Evolutionary conservation across 257 asterid genomes (phyloP).

Genomic region (Solanum virginianum): DNA sequence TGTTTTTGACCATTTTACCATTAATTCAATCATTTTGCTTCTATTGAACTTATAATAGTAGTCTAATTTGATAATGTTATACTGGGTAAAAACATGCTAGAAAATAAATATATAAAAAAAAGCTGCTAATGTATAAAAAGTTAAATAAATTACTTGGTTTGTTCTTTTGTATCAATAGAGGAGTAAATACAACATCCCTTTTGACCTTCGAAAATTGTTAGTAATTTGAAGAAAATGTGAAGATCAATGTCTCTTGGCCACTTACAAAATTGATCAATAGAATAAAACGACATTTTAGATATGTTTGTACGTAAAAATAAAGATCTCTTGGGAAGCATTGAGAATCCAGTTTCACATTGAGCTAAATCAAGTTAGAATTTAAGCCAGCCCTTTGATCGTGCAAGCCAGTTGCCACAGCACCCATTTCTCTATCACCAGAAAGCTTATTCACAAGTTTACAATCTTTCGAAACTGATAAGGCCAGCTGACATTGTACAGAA

Average conservation of each 20-base stretch:
- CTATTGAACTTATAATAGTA: not conserved
- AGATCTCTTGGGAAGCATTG: not conserved
- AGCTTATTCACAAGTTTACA: slow-evolving; percentile 44
- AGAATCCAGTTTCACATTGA: not conserved
- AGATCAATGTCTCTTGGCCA: not conserved
- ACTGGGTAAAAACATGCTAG: not conserved
- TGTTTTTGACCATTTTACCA: not conserved
- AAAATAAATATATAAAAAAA: not conserved
- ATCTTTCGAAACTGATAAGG: slow-evolving; percentile 73
- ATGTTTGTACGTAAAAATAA: not conserved
- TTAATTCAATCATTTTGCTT: not conserved
- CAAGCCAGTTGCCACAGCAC: slow-evolving; percentile 65
- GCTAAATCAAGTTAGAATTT: not conserved
- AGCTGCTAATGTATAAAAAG: not conserved
- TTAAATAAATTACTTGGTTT: not conserved
- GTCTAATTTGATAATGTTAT: not conserved
- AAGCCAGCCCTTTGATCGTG: slow-evolving; percentile 72
- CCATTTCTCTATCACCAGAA: slow-evolving; percentile 33
- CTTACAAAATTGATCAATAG: not conserved
- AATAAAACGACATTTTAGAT: not conserved
- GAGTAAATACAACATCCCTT: not conserved
- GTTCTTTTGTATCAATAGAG: not conserved
- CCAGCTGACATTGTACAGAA: slow-evolving; percentile 72
- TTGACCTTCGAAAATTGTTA: no score
- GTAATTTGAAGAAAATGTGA: not conserved